Percentiles rank a stretch among this genome's conserved stretches.
Conservation (phyloP, 495 filamentous ascomycete genomes). For the Daldinia grandis region DNA sequence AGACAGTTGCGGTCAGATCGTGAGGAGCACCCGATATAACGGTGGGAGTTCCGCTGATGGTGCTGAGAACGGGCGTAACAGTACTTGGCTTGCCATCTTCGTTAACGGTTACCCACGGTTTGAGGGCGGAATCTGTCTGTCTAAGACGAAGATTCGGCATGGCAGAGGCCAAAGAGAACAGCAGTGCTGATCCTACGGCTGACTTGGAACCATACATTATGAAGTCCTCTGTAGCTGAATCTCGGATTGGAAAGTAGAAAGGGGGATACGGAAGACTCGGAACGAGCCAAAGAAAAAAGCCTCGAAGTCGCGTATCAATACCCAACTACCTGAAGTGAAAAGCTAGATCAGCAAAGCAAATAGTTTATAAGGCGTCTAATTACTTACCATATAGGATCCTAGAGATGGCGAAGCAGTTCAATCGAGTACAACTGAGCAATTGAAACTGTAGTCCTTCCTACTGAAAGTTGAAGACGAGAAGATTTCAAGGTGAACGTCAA, state of each 20-base stretch:
- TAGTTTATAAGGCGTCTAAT: not conserved
- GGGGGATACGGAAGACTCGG: slow-evolving; percentile 20
- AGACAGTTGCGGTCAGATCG: slow-evolving; percentile 53
- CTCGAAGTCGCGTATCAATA: slow-evolving; percentile 14
- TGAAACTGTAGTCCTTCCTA: not conserved
- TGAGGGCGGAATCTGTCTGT: slow-evolving; percentile 37
- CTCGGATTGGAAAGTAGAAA: not conserved
- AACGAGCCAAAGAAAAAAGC: slow-evolving; percentile 1
- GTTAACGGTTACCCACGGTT: slow-evolving; percentile 54
- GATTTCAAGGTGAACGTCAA: slow-evolving; percentile 12
- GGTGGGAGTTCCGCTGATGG: slow-evolving; percentile 50
- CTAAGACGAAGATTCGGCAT: slow-evolving; percentile 33
- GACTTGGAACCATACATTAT: slow-evolving; percentile 25
- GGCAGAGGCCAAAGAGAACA: slow-evolving; percentile 31
- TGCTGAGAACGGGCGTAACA: slow-evolving; percentile 52
- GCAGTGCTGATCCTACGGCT: slow-evolving; percentile 18
- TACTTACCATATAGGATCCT: not conserved
- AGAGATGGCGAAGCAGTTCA: slow-evolving; percentile 9
- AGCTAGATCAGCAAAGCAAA: not conserved
- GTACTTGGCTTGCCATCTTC: slow-evolving; percentile 48
- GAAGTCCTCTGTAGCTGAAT: not conserved
- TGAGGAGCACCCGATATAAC: slow-evolving; percentile 51
- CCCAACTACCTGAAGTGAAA: not conserved
- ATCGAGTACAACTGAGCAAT: slow-evolving; percentile 1
- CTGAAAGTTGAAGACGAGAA: slow-evolving; percentile 7